Percentiles rank a stretch among this genome's conserved stretches.
These are phyloP conservation scores for Eremochloa ophiuroides DNA, from an alignment of 176 grass and related monocot genomes.

Conservation along the genomic window DNA sequence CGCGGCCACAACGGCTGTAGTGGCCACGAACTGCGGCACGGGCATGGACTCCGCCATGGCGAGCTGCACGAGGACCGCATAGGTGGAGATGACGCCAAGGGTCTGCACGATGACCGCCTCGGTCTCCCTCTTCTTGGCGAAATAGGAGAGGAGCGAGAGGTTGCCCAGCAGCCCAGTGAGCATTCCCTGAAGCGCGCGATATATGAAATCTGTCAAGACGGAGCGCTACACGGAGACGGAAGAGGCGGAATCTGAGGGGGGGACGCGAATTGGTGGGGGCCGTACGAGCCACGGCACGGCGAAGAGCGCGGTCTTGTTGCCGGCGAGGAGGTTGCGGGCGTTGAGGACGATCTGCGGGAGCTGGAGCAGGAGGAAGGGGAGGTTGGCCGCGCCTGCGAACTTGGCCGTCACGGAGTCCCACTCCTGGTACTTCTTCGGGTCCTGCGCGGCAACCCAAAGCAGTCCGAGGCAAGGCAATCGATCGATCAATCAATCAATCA, in stretches of 20 bases:
- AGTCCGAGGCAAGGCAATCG: neutral
- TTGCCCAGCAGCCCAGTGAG: slow-evolving; percentile 92
- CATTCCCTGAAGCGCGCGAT: slow-evolving; percentile 61
- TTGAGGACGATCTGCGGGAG: slow-evolving; percentile 97
- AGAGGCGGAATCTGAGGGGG: neutral
- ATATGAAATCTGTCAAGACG: neutral
- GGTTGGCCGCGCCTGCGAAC: slow-evolving; percentile 71
- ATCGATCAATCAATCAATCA: neutral
- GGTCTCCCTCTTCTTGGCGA: slow-evolving; percentile 93
- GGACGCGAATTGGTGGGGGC: neutral
- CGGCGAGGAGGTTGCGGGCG: slow-evolving; percentile 81
- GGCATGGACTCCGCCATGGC: slow-evolving; percentile 81
- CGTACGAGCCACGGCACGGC: slow-evolving; percentile 91
- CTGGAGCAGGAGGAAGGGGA: slow-evolving; percentile 96
- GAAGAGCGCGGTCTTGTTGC: slow-evolving; percentile 86
- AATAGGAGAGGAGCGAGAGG: slow-evolving; percentile 88
- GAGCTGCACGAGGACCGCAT: slow-evolving; percentile 80
- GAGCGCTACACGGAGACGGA: too few relatives aligned
- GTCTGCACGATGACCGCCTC: slow-evolving; percentile 86
- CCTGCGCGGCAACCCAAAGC: slow-evolving; percentile 8
- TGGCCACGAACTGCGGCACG: slow-evolving; percentile 63
- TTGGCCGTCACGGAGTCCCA: slow-evolving; percentile 89
- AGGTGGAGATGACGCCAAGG: slow-evolving; percentile 74
- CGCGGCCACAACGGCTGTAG: slow-evolving; percentile 44
- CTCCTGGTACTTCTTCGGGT: slow-evolving; percentile 49